Evolutionary conservation across 2,329 filamentous ascomycete genomes (phyloP), one percentile per base, ranked within the genome.

Genomic region (Aspergillus aculeatinus): DNA sequence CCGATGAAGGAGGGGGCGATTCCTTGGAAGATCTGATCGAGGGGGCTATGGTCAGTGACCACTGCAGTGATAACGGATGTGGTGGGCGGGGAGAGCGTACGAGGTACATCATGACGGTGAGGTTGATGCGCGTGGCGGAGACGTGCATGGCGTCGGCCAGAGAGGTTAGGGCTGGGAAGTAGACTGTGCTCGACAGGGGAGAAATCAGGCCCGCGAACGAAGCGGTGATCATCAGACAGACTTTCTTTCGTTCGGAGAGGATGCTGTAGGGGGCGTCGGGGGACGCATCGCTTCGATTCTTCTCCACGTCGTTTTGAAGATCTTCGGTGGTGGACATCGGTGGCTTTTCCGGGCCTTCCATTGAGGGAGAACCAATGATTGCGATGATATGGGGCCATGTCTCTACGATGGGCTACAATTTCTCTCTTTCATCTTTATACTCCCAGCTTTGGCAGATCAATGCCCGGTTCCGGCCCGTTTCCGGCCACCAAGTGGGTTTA

Each of bases 1-100:
- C 86, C 87, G 50, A 87, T 83, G 12, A 89, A 70, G 5, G 82
- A 84, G 0, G 87, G 87, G 0, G 86, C 80, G 1, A 89, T 72
- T 19, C 82, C 87, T 70, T 89, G 87, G 49, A 88, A 79, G 57
- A 89, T 81, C 70, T 70, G 25, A 5, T 23, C 11, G 4, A 7
- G 27, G 21, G 21, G 5, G 11, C 4, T 21, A 25, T 5, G 5
- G 5, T 48, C 5, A 23, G 16, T 21, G 21, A 21, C 21, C 21
- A 21, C 21, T 21, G 21, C 21, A 21, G 21, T 48, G 2, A 4
- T 33, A 2, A 4, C 11, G 31, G 31, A 3, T 12, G 4, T 33
- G 23, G 4, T 19, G 2, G n/a, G 21, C 7, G 5, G 21, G 14
- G n/a, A 16, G 21, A 9, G 62, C 60, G n/a, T 69, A 77, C 76